These are phyloP conservation scores for Colletotrichum noveboracense DNA, from an alignment of 2,329 filamentous ascomycete species.

Conservation along the genomic window DNA sequence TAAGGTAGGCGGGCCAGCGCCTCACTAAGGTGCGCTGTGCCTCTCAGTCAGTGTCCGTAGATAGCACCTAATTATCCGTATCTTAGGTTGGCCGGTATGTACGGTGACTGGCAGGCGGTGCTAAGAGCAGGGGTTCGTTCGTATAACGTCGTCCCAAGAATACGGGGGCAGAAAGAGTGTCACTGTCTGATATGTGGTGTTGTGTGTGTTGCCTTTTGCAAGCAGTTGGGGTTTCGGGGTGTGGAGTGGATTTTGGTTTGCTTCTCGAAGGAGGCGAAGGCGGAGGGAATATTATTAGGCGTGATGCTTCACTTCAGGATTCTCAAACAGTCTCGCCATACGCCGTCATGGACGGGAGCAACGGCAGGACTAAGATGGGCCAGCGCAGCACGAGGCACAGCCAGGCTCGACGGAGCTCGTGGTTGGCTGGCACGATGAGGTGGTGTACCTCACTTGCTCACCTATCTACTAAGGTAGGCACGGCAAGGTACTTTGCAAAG, in stretches of 20 bases:
- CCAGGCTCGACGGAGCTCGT: not conserved
- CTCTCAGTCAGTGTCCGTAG: not conserved
- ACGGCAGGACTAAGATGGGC: constrained; percentile 1
- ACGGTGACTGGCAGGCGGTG: not conserved
- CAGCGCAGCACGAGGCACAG: not conserved
- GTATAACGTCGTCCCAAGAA: constrained; percentile 8
- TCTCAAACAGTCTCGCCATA: not conserved
- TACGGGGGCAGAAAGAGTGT: not conserved
- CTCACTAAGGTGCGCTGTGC: not conserved
- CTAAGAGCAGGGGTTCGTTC: constrained; percentile 17
- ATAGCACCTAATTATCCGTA: not conserved
- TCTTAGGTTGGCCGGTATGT: not conserved
- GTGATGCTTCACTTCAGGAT: not conserved
- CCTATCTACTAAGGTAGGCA: not conserved
- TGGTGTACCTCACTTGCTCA: not conserved
- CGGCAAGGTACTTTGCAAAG: not conserved
- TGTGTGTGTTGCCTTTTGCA: not conserved
- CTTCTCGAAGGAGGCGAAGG: not conserved
- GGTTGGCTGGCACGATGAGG: not conserved
- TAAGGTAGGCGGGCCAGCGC: not conserved
- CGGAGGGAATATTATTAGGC: not conserved
- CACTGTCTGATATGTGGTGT: not conserved
- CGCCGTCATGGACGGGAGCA: not conserved
- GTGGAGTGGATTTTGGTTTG: not conserved
- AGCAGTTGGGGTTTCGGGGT: not conserved